A percentile compares a stretch with the other conserved stretches of the same genome.
Evolutionary conservation across 345 rosid genomes (phyloP).

Genomic region (Citrus unshiu): DNA sequence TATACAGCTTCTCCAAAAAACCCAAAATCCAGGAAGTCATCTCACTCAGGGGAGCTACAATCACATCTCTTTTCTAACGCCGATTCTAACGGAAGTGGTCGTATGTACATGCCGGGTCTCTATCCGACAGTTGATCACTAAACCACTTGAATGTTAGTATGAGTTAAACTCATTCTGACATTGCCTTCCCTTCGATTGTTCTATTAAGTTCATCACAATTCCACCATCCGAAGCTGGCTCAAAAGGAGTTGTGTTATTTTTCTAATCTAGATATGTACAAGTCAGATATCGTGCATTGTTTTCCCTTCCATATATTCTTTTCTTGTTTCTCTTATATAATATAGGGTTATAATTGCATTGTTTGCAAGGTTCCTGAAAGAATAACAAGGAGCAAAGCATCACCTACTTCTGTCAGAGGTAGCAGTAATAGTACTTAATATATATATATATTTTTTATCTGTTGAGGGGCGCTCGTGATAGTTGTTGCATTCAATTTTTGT

Average conservation of each 20-base stretch:
- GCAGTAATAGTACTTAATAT: slow-evolving; percentile 3
- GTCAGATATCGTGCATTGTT: slow-evolving; percentile 4
- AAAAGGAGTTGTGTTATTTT: background rate
- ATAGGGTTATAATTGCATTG: slow-evolving; percentile 32
- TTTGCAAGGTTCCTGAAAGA: slow-evolving; percentile 25
- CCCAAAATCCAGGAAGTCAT: slow-evolving; percentile 54
- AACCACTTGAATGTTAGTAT: slow-evolving; percentile 6
- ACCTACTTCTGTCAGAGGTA: slow-evolving; percentile 6
- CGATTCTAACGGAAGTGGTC: slow-evolving; percentile 64
- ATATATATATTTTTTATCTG: background rate
- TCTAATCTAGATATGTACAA: background rate
- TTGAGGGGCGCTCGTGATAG: background rate
- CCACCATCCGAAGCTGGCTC: slow-evolving; percentile 7
- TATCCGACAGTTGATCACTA: slow-evolving; percentile 43
- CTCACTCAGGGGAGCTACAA: slow-evolving; percentile 71
- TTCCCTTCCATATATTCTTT: background rate
- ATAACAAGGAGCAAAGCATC: slow-evolving; percentile 26
- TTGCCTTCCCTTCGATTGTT: slow-evolving; percentile 17
- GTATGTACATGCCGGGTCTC: slow-evolving; percentile 37
- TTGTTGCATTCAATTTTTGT: slow-evolving; percentile 1
- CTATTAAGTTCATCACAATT: slow-evolving; percentile 1
- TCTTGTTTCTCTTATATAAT: slow-evolving; percentile 2
- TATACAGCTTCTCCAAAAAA: slow-evolving; percentile 55
- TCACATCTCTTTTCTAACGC: slow-evolving; percentile 47
- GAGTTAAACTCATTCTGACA: background rate